Evolutionary conservation across 805 yeast species (phyloP), one percentile per base, ranked within the genome.

Genomic region (Blastobotrys attinorum): DNA sequence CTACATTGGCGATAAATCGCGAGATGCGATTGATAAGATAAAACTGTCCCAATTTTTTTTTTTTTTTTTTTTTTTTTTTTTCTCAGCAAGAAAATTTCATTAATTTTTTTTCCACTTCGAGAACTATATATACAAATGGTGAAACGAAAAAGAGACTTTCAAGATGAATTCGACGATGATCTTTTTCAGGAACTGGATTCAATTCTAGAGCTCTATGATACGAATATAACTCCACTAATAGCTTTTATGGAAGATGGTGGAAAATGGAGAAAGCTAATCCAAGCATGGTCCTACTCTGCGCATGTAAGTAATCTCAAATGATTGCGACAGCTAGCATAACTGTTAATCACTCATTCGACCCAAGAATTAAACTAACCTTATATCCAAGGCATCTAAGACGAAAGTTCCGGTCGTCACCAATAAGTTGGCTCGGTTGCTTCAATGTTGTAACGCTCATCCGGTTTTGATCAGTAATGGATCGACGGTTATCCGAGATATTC

Each of bases 401-500:
- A n/a, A n/a, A n/a, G n/a, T n/a, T n/a, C n/a, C n/a, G n/a, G n/a
- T n/a, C n/a, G n/a, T n/a, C n/a, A n/a, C n/a, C n/a, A n/a, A n/a
- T n/a, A 32, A 53, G 57, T 13, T 58, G 50, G 44, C 53, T 8
- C 62, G 64, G 35, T 42, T 71, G n/a, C 53, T 69, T n/a, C 61
- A 60, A 21, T 52, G 61, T 17, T 72, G 77, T 67, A 61, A 72
- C 4, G 63, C 63, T 3, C 70, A 46, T 22, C 31, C 48, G 1
- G 40, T 43, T 11, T 56, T 51, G 21, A 54, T 46, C 47, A 59
- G 45, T 27, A 36, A 47, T 31, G 66, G 68, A 11, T 54, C 60
- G 40, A 63, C 63, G 6, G 57, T 80, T 20, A 71, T 81, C 44
- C 70, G 70, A 40, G 72, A 72, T 11, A 63, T 88, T 2, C 58